phyloP scores from a whole-genome alignment of 768 basidiomycete species.

The Botryobasidium botryosum region DNA sequence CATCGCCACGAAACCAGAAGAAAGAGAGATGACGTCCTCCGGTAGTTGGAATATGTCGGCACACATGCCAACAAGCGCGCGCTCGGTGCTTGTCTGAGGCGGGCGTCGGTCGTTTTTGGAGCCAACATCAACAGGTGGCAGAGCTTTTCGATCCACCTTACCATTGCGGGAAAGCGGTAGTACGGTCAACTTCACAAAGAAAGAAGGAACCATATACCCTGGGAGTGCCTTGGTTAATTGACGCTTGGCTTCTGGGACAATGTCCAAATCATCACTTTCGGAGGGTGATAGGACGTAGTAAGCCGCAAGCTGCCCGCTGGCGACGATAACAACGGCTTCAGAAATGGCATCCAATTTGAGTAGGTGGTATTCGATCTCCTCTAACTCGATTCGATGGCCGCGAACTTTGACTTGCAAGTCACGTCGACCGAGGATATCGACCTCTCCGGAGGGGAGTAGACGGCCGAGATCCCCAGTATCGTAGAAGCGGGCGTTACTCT shows the following conservation, averaged over 20 bases:
- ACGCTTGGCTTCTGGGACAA: no score
- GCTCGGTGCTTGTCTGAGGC: constrained; percentile 44
- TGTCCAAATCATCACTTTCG: no score
- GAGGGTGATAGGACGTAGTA: no score
- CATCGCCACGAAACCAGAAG: constrained; percentile 95
- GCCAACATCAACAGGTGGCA: constrained; percentile 96
- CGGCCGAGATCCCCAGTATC: constrained; percentile 92
- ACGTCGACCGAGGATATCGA: constrained; percentile 92
- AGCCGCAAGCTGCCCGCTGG: no score
- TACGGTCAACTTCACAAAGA: constrained; percentile 83
- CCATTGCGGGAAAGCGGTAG: constrained; percentile 99
- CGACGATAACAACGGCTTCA: not conserved
- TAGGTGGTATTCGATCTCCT: constrained; percentile 93
- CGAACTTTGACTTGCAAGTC: constrained; percentile 99
- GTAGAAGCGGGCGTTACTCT: constrained; percentile 96
- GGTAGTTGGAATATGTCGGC: constrained; percentile 58
- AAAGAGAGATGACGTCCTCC: constrained; percentile 58
- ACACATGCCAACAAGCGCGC: constrained; percentile 73
- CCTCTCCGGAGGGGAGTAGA: constrained; percentile 78
- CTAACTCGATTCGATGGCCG: constrained; percentile 94
- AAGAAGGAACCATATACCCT: no score
- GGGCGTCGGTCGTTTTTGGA: constrained; percentile 19
- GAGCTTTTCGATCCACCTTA: constrained; percentile 94
- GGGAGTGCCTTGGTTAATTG: no score
- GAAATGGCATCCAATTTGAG: constrained; percentile 35